A percentile compares a stretch with the other conserved stretches of the same genome.
phyloP scores from a whole-genome alignment of 495 filamentous ascomycete species.

The Paragyromitra xinjiangensis region DNA sequence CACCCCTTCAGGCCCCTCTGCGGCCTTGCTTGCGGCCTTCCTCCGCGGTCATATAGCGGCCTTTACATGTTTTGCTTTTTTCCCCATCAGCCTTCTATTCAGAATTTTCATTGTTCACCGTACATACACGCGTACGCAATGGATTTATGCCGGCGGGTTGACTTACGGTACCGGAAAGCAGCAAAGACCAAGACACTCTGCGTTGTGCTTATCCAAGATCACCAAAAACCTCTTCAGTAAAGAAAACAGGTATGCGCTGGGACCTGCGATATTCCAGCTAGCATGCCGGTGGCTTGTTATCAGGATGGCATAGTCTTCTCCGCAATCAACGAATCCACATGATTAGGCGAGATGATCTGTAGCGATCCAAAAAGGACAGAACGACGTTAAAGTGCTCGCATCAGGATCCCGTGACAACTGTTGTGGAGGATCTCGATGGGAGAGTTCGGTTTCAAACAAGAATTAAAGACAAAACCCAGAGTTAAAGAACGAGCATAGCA shows the following conservation, averaged over 20 bases:
- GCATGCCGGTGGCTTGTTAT: slow-evolving; percentile 11
- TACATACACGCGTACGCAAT: slow-evolving; percentile 11
- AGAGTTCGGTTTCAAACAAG: slow-evolving; percentile 5
- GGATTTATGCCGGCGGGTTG: slow-evolving; percentile 6
- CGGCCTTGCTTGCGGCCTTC: slow-evolving; percentile 10
- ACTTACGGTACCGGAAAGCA: slow-evolving; percentile 22
- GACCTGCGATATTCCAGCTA: slow-evolving; percentile 10
- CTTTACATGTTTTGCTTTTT: background rate
- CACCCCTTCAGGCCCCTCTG: slow-evolving; percentile 6
- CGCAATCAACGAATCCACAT: background rate
- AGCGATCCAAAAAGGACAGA: slow-evolving; percentile 7
- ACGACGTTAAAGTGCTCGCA: background rate
- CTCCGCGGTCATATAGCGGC: background rate
- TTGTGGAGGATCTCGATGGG: slow-evolving; percentile 4
- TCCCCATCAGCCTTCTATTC: slow-evolving; percentile 10
- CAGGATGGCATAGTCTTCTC: slow-evolving; percentile 5
- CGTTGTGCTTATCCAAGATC: slow-evolving; percentile 23
- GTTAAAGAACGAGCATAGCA: slow-evolving; percentile 13
- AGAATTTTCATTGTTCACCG: slow-evolving; percentile 8
- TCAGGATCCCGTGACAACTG: slow-evolving; percentile 16
- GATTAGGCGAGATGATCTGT: background rate
- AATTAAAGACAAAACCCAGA: slow-evolving; percentile 13
- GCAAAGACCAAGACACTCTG: background rate
- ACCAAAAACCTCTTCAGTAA: background rate
- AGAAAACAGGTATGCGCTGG: slow-evolving; percentile 15